Conservation (phyloP, 495 filamentous ascomycete species). For the Aspergillus bridgeri region DNA sequence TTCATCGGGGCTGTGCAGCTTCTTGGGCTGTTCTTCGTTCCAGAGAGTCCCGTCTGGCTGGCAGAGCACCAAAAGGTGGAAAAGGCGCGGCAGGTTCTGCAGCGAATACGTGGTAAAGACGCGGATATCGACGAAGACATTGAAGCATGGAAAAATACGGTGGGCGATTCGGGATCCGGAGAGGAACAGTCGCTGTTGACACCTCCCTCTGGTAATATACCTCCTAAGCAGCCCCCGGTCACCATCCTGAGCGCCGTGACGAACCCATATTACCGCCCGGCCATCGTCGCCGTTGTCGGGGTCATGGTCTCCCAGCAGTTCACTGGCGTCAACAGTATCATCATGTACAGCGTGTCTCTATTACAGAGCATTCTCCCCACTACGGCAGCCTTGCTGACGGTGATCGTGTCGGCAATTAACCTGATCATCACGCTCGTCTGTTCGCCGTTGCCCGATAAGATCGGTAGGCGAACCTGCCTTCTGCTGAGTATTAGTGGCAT, state of each 20-base stretch:
- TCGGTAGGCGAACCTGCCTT: conserved; percentile 81
- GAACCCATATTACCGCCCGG: conserved; percentile 65
- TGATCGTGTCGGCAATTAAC: conserved; percentile 82
- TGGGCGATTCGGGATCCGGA: conserved; percentile 30
- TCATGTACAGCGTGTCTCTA: conserved; percentile 96
- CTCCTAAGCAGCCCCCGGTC: conserved; percentile 42
- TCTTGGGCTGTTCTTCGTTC: conserved; percentile 63
- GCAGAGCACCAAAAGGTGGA: conserved; percentile 61
- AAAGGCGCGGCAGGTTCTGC: conserved; percentile 61
- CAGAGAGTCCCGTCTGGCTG: conserved; percentile 85
- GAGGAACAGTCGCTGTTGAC: conserved; percentile 50
- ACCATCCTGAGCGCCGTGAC: conserved; percentile 64
- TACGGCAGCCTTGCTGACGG: conserved; percentile 74
- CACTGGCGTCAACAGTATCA: conserved; percentile 89
- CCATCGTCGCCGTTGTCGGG: conserved; percentile 78
- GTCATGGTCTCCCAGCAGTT: conserved; percentile 94
- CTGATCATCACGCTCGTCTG: conserved; percentile 74
- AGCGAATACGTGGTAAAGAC: conserved; percentile 67
- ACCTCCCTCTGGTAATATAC: conserved; percentile 26
- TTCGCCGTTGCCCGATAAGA: conserved; percentile 78
- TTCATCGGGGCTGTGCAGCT: conserved; percentile 62
- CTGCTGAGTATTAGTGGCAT: conserved; percentile 79
- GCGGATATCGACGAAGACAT: conserved; percentile 74
- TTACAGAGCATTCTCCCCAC: conserved; percentile 72
- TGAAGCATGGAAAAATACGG: conserved; percentile 52